Evolutionary conservation across 495 filamentous ascomycete genomes (phyloP).

Genomic region (Recurvomyces mirabilis): DNA sequence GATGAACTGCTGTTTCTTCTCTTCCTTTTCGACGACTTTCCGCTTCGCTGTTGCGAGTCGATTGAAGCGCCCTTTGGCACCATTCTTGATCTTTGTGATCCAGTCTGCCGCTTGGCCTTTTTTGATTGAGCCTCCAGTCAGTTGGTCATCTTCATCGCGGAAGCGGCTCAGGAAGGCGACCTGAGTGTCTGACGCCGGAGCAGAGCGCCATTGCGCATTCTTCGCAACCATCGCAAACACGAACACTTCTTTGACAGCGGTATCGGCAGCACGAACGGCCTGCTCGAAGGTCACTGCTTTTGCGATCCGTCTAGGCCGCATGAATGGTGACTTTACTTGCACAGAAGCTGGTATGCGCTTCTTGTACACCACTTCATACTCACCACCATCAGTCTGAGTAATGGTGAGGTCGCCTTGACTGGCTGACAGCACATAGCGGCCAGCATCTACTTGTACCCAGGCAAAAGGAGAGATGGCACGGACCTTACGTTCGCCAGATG

Average conservation of each 20-base stretch:
- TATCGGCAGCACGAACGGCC: slow-evolving; percentile 74
- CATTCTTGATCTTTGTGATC: slow-evolving; percentile 83
- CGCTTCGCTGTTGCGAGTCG: slow-evolving; percentile 40
- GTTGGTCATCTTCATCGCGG: slow-evolving; percentile 40
- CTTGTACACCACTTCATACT: background rate
- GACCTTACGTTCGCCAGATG: slow-evolving; percentile 64
- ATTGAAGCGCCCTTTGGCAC: slow-evolving; percentile 59
- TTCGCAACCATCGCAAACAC: slow-evolving; percentile 46
- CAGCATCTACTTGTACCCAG: slow-evolving; percentile 65
- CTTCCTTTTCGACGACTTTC: slow-evolving; percentile 32
- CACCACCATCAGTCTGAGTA: background rate
- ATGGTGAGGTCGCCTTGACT: slow-evolving; percentile 44
- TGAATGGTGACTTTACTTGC: slow-evolving; percentile 43
- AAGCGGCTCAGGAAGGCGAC: slow-evolving; percentile 61
- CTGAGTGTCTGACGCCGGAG: slow-evolving; percentile 56
- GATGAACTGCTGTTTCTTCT: slow-evolving; percentile 29
- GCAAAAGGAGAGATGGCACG: slow-evolving; percentile 56
- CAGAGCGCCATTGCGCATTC: slow-evolving; percentile 53
- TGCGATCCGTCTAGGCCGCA: slow-evolving; percentile 55
- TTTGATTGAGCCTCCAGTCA: slow-evolving; percentile 48
- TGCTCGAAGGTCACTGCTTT: slow-evolving; percentile 47
- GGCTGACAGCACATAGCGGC: slow-evolving; percentile 54
- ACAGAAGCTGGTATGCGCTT: background rate
- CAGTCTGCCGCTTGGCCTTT: slow-evolving; percentile 81
- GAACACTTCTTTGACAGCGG: slow-evolving; percentile 56